Evolutionary conservation across 2,329 filamentous ascomycete genomes (phyloP), one percentile per base, ranked within the genome.

Genomic region (Botrytis tulipae): DNA sequence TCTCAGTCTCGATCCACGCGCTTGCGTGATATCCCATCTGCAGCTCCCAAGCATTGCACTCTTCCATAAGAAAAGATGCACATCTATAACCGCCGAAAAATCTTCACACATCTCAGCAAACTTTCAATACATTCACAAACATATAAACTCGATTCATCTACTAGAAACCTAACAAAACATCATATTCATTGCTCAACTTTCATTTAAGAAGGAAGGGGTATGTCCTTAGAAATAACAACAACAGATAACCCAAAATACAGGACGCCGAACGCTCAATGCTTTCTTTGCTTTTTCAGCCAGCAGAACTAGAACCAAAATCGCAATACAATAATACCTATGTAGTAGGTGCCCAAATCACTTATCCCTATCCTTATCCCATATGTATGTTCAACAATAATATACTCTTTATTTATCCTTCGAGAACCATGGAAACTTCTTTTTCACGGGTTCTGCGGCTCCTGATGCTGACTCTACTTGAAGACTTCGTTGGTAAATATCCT

Each of bases 351-450:
- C n/a, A 68, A 29, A 57, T 57, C 18, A 4, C 32, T 25, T 25
- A 60, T 37, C 57, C 60, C 18, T 42, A 42, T n/a, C 60, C 66
- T n/a, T 42, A 42, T n/a, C 60, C 66, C 66, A 42, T 42, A 37
- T 42, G 35, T 42, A 57, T 57, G 35, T 42, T 42, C 35, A 68
- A 54, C 65, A 29, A 54, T 68, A 18, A 68, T 54, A 18, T 18
- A 57, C 14, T 29, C 51, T 48, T 62, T 70, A 77, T 60, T 78
- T 78, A 60, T 80, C 75, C 65, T 79, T 81, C 72, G 80, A 79
- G 72, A 91, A 88, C 89, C 89, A 91, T 18, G 88, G 87, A 78
- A 91, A 91, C 80, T 90, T 91, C 83, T 90, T 91, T 83, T 87
- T 91, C 72, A 83, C 81, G 40, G 84, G 81, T 65, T 90, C 88